Evolutionary conservation across 805 yeast species (phyloP), one percentile per base, ranked within the genome.

Genomic region (Priceomyces melissophilus): DNA sequence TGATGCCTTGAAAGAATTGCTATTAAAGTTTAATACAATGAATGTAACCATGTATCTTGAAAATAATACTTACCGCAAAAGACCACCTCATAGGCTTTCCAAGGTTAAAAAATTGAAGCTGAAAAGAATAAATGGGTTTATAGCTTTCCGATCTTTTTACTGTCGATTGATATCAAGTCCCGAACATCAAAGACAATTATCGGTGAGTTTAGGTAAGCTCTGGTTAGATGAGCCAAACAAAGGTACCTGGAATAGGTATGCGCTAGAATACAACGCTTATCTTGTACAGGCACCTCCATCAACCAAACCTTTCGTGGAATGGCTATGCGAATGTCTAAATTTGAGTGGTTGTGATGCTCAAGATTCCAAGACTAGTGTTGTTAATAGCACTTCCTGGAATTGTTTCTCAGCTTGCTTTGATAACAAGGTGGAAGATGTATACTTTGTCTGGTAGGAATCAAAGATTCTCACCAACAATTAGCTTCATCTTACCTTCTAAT

Each of bases 71-170:
- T 10, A 11, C 15, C n/a, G 13, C 6, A 35, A 35, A 26, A 36
- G 32, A 26, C 11, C 23, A 11, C 13, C 11, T 12, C 32, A 29
- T 11, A 16, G 20, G 28, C 30, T 35, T 9, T 20, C 25, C 8
- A 20, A 20, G 8, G 25, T 4, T 20, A 39, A 29, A 23, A 42
- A 37, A 27, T 30, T 28, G 27, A 32, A 32, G 6, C 35, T 42
- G 10, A 56, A 48, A 27, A 46, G 42, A 32, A 44, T 62, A 3
- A 61, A 57, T 41, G 63, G 60, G 1, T 61, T 63, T 38, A 50
- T 63, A 30, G 68, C 66, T 1, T 63, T 53, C 39, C 41, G 68
- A 15, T 42, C 61, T 1, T 63, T 52, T 38, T 58, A 60, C 38
- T 48, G 63, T n/a, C 50, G 53, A 35, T 43, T 46, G 8, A 52